Evolutionary conservation across 1,284 basidiomycete species (phyloP), one percentile per base, ranked within the genome.

Genomic region (Irpex rosettiformis): DNA sequence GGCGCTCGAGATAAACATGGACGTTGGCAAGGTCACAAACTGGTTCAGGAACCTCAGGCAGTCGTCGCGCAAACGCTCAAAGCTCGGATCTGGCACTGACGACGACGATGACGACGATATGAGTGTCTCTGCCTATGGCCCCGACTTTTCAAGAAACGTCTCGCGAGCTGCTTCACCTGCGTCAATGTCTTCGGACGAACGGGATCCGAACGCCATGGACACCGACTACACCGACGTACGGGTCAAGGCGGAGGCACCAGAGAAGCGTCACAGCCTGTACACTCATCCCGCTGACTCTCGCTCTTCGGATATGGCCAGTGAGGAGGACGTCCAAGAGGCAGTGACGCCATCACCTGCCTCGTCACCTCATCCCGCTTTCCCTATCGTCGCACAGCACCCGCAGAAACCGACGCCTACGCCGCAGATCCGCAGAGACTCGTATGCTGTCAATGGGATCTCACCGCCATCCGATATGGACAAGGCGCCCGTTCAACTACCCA

Each of bases 41-140:
- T 91, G 89, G 89, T 91, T 91, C 78, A 79, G 89, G 43, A 91
- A 91, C 69, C 76, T 89, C 59, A 80, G 88, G 47, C 88, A 90
- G 73, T 89, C 86, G 7, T 79, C 86, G 30, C 77, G 88, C 57
- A 88, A 84, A 71, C 82, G 86, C 22, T 69, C 70, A 16, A 66
- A 66, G 58, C 65, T 58, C 40, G 63, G 63, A 33, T 62, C 60
- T 22, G 75, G 79, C 53, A 54, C 57, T 13, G 74, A 75, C 61
- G 68, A 75, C 61, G 68, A 72, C 42, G 73, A 73, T 33, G 73
- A 68, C 57, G 71, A 72, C 54, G 45, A 60, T n/a, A 55, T 66
- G 52, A 64, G 66, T 27, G 52, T 69, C 52, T 65, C 65, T 43
- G 64, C 64, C 52, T 65, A 66, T 29, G n/a, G n/a, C n/a, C 58